Percentiles rank a stretch among this genome's conserved stretches.
phyloP scores from a whole-genome alignment of 257 asterid species.

The Solanum boliviense region DNA sequence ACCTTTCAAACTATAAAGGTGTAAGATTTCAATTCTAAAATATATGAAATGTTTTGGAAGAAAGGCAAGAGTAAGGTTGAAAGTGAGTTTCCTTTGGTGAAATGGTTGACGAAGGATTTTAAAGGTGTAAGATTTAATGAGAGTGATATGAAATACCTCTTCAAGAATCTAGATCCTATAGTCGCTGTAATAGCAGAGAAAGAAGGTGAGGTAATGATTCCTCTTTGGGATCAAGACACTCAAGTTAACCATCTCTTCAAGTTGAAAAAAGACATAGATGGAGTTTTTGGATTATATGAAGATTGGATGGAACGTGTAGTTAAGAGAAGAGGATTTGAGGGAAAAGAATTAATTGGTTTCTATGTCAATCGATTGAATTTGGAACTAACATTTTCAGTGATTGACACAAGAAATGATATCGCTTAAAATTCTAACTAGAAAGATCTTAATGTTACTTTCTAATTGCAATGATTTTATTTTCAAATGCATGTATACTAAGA shows the following conservation, averaged over 20 bases:
- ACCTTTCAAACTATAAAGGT: neutral
- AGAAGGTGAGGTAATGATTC: neutral
- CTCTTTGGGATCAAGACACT: neutral
- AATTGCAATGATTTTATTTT: neutral
- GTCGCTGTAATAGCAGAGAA: neutral
- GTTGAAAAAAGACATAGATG: neutral
- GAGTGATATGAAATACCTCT: neutral
- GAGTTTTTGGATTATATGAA: neutral
- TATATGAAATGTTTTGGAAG: neutral
- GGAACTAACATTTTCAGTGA: neutral
- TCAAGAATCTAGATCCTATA: neutral
- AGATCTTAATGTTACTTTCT: neutral
- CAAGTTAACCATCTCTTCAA: neutral
- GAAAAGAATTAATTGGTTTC: neutral
- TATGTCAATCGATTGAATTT: neutral
- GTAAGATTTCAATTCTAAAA: neutral
- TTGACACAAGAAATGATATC: neutral
- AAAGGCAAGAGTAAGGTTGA: neutral
- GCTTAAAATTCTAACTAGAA: neutral
- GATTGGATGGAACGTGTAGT: neutral
- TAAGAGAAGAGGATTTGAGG: neutral
- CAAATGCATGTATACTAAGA: neutral
- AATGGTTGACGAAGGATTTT: neutral
- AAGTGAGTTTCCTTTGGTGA: neutral
- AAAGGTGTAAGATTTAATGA: neutral